Evolutionary conservation across 495 filamentous ascomycete species (phyloP), one percentile per base, ranked within the genome.

Genomic region (Penicillium samsonianum): DNA sequence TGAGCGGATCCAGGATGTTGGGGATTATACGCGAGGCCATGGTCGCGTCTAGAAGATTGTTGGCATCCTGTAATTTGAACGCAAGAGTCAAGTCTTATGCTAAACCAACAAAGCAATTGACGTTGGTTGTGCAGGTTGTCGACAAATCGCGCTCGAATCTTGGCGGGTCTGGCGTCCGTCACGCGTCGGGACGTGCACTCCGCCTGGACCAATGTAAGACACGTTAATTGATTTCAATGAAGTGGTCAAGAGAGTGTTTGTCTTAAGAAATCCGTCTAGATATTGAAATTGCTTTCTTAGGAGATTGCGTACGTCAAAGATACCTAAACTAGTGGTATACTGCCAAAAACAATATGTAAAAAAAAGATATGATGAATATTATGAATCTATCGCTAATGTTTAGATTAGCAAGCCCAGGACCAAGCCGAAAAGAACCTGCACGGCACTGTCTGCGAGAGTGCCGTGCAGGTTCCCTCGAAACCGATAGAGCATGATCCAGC

Each of bases 381-480:
- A 77, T 74, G 37, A 19, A 74, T 73, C 61, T 71, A 67, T 65
- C 67, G 74, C 74, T 70, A 77, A 77, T 77, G 74, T 73, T 77
- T 75, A 76, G 68, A 74, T 77, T 74, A 74, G 73, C 73, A 63
- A 55, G 55, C 55, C 64, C 64, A 57, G 52, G 41, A 53, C 50
- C 57, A 45, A 26, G 17, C 58, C 28, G 14, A 57, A 42, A 53
- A 52, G 51, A 42, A 52, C 11, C 31, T 45, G 4, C 20, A 26
- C n/a, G 26, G 25, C 3, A 45, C 53, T 55, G 42, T 55, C 53
- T 0, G 31, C 38, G 43, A 57, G 54, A 57, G 47, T n/a, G 12
- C 12, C 17, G n/a, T 22, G 41, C 12, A 47, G 40, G 42, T 38
- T 50, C 35, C 42, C 52, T 48, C 59, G 48, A 57, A 57, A 54